A percentile compares a stretch with the other conserved stretches of the same genome.
Conservation (phyloP, 441 rosid species). For the Pelargonium fulgidum region DNA sequence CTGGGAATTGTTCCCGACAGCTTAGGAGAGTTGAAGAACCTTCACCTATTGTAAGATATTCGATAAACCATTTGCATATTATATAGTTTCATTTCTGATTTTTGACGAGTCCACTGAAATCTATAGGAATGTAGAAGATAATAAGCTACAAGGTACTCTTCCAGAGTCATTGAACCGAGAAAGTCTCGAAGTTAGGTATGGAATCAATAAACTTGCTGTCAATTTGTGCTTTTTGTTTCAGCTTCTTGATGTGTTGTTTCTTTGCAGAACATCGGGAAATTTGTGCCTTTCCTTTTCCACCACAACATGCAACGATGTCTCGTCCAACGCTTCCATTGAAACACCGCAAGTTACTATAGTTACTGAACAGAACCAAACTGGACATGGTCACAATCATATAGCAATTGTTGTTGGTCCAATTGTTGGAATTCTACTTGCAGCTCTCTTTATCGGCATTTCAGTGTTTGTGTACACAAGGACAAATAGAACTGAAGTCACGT, state of each 20-base stretch:
- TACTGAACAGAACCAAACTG: conserved; percentile 35
- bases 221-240: conserved; percentile 10
- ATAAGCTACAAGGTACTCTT: conserved; percentile 63
- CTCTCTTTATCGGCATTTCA: conserved; percentile 32
- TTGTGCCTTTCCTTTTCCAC: conserved; percentile 69
- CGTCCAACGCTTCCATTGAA: conserved; percentile 57
- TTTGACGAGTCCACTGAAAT: conserved; percentile 12
- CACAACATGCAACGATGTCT: conserved; percentile 52
- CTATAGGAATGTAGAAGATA: conserved; percentile 77
- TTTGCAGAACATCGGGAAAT: conserved; percentile 66
- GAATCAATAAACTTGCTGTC: background rate
- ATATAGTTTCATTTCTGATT: background rate
- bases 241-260: conserved; percentile 19
- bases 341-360: conserved; percentile 73
- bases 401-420: conserved; percentile 50
- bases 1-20: conserved; percentile 67
- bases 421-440: conserved; percentile 51
- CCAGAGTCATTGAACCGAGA: conserved; percentile 62
- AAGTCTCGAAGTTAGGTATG: conserved; percentile 66
- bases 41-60: conserved; percentile 62
- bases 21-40: conserved; percentile 59
- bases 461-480: conserved; percentile 39
- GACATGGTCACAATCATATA: conserved; percentile 26
- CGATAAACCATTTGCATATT: conserved; percentile 1
- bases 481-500: conserved; percentile 36